A percentile compares a stretch with the other conserved stretches of the same genome.
Evolutionary conservation across 1,284 basidiomycete genomes (phyloP).

Genomic region (Chiua sp.): DNA sequence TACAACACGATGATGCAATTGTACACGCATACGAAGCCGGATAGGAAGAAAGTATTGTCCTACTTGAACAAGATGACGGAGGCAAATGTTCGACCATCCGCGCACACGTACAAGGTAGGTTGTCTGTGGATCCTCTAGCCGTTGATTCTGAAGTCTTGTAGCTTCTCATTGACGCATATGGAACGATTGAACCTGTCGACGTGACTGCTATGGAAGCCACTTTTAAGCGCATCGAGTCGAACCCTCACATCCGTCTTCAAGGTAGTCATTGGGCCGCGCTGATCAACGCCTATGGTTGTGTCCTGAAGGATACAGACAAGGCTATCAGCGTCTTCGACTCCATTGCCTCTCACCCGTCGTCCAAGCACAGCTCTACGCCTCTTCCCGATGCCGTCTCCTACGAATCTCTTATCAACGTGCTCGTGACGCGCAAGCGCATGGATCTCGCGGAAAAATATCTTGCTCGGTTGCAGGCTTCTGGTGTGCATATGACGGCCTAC

Average conservation of each 20-base stretch:
- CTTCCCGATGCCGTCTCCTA: conserved; percentile 88
- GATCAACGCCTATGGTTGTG: conserved; percentile 91
- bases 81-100: conserved; percentile 74
- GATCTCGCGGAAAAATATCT: conserved; percentile 82
- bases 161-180: conserved; percentile 93
- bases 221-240: conserved; percentile 66
- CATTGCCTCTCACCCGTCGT: conserved; percentile 61
- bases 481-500: conserved; percentile 93
- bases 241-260: conserved; percentile 64
- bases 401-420: conserved; percentile 90
- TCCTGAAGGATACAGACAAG: conserved; percentile 77
- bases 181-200: conserved; percentile 86
- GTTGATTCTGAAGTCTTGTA: conserved; percentile 35
- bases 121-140: not conserved
- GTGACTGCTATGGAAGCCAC: conserved; percentile 76
- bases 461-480: conserved; percentile 62
- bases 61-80: conserved; percentile 78
- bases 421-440: conserved; percentile 80
- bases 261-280: conserved; percentile 93
- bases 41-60: conserved; percentile 76
- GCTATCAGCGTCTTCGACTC: conserved; percentile 84
- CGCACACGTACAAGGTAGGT: conserved; percentile 93
- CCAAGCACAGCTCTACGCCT: conserved; percentile 29
- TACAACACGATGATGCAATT: conserved; percentile 99
- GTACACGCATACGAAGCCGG: conserved; percentile 89